Base-by-base conservation (phyloP, 441 rosid species). In the Rhodomyrtus psidioides region DNA sequence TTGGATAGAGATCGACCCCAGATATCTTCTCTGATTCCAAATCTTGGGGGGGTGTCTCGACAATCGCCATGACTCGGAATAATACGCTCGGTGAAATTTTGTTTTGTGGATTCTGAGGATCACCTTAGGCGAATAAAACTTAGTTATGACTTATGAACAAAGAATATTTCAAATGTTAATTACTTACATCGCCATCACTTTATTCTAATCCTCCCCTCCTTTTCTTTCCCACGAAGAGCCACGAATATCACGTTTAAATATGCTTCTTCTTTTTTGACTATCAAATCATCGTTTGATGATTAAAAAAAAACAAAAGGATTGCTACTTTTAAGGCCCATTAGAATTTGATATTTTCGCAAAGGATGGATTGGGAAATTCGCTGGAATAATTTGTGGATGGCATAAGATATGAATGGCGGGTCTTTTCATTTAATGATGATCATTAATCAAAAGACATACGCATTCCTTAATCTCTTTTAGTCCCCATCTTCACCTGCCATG, bases 101-200 rank as follows among this genome's bases (percentile, higher is more conserved):
- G 88, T 60, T 86, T 86, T 82, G 59, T 91, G 87, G 89, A 89
- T 91, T 91, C 90, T 90, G 84, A 85, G 91, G 89, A 89, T 92
- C 89, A n/a, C 57, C 88, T 85, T n/a, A 56, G 83, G 86, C 83
- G 79, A 86, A 85, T 85, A 87, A 84, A 30, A 65, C 83, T 91
- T 89, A 54, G 82, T 81, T 88, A 89, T 70, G 23, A 70, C 23
- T 51, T 51, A 13, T 51, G 53, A 12, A 12, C 53, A 51, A 51
- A 51, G 15, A 51, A 51, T 12, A 51, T 86, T 88, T 44, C 57
- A 55, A 57, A 85, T 74, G n/a, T 58, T 55, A 55, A n/a, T 82
- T 70, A 57, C 59, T 86, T 60, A 79, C 83, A 85, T 87, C 82
- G 21, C 86, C 54, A 17, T 70, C 65, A 21, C 88, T 91, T 90